Base-by-base conservation (phyloP, 2,329 filamentous ascomycete species). In the Biscogniauxia mediterranea region DNA sequence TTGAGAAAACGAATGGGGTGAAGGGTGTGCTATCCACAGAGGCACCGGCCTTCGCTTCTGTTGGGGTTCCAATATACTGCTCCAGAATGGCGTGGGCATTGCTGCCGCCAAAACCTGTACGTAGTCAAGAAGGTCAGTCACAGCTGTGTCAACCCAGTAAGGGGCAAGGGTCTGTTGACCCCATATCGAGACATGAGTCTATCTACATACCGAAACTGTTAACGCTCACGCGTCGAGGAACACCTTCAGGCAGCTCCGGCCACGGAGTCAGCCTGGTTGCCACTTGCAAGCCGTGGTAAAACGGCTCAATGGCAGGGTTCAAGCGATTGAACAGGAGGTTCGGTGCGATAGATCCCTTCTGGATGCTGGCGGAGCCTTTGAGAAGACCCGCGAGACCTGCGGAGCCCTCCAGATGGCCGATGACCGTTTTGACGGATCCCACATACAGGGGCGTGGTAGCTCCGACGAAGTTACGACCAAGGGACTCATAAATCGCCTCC, bases 281-380 rank as follows among this genome's bases (percentile, higher is more conserved):
- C 1, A 73, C 59, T 2, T 60, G 17, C 1, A 72, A 54, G 1
- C 66, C 56, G 0, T 20, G 23, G 28, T 68, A 71, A 20, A 68
- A 73, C 0, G 72, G 71, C 2, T 61, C 55, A 5, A 77, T 52
- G 0, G 51, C 50, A 0, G 72, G 72, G 57, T 72, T 77, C 1
- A 74, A 57, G 2, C 52, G 56, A 1, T 73, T 63, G 56, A 78
- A 72, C 1, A 62, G 64, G 5, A 74, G 56, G 21, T 76, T 78
- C 1, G 74, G 73, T 0, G 74, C 66, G 7, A 74, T 61, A 0
- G 23, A 9, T 9, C 28, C 28, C 11, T 32, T 9, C 52, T 2
- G 58, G 59, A 8, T 64, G 42, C 26, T 71, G 7, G 63, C 0
- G 73, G 13, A 2, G 64, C 64, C 66, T 42, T 72, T 73, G 6